These are phyloP conservation scores for Mycena pura DNA, from an alignment of 768 basidiomycete species.

Conservation along the genomic window DNA sequence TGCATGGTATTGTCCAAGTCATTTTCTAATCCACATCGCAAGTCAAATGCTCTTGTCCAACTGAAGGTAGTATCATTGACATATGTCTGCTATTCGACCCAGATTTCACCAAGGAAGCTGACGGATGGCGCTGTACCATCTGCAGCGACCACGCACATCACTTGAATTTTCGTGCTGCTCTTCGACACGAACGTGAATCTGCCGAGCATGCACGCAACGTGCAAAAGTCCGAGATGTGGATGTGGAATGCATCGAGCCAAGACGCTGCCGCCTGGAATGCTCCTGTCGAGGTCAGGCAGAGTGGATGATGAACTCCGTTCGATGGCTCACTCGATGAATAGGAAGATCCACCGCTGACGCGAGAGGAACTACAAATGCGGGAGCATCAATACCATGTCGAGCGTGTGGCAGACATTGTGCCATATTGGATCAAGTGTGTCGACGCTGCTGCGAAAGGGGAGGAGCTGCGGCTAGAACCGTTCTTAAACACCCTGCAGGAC, in stretches of 20 bases:
- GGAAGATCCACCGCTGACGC: constrained; percentile 30
- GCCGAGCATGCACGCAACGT: no score
- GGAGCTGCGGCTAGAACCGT: constrained; percentile 23
- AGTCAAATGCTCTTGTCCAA: neutral
- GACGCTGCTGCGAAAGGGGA: constrained; percentile 11
- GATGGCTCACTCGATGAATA: neutral
- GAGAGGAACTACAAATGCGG: constrained; percentile 37
- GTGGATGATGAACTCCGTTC: no score
- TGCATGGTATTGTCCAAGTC: neutral
- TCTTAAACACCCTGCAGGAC: constrained; percentile 15
- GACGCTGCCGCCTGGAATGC: constrained; percentile 34
- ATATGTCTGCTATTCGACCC: neutral
- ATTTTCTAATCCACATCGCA: constrained; percentile 11
- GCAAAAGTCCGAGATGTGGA: no score
- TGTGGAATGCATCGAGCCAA: constrained; percentile 15
- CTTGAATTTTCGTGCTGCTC: constrained; percentile 33
- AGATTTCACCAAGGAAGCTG: constrained; percentile 35
- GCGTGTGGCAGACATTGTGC: constrained; percentile 54
- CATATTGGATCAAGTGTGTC: constrained; percentile 50
- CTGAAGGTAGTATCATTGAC: no score
- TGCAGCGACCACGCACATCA: constrained; percentile 46
- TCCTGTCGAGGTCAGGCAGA: constrained; percentile 24
- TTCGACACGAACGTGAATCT: constrained; percentile 35
- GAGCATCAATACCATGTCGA: constrained; percentile 47
- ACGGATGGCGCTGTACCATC: constrained; percentile 46